Evolutionary conservation across 2,329 filamentous ascomycete species (phyloP), one percentile per base, ranked within the genome.

Genomic region (Fusarium camptoceras): DNA sequence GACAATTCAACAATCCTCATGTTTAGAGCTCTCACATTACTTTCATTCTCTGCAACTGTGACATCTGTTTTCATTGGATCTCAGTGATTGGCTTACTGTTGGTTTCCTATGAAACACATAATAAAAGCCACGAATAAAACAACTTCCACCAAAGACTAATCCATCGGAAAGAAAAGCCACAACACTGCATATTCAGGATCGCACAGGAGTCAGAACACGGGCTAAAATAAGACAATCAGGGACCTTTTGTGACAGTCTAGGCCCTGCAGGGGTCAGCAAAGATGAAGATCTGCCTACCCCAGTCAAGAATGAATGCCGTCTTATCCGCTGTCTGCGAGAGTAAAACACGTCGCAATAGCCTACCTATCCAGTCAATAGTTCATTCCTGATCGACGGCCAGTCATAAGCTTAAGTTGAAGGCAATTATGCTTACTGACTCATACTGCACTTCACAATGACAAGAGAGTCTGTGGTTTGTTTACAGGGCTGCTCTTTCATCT

Each of bases 191-290:
- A 57, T 39, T 37, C 20, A 63, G 43, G 34, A 53, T 46, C 22
- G 28, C 42, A 66, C 61, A 66, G 28, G 39, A 41, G 31, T 58
- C 50, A 46, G 50, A 64, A 64, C 51, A 50, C 46, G 51, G 44
- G 51, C 64, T 53, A 30, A 25, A 68, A 59, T n/a, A 47, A 31
- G 41, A 59, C 44, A 42, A 54, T 44, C 63, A 22, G 46, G 54
- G 59, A 55, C 41, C 42, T 68, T 67, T 67, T 67, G 64, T 58
- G 30, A 53, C 37, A 56, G 64, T 51, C 64, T 53, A 63, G 63
- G 15, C 50, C 31, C 50, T 51, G 53, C 50, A 59, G 31, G 46
- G 64, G 62, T 57, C 61, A 20, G 22, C 28, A 56, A 15, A 60
- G 64, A 60, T 56, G 49, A 54, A 56, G 59, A 66, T 69, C 65